A percentile compares a stretch with the other conserved stretches of the same genome.
Conservation (phyloP, 2,329 filamentous ascomycete genomes). For the Scedosporium apiospermum region DNA sequence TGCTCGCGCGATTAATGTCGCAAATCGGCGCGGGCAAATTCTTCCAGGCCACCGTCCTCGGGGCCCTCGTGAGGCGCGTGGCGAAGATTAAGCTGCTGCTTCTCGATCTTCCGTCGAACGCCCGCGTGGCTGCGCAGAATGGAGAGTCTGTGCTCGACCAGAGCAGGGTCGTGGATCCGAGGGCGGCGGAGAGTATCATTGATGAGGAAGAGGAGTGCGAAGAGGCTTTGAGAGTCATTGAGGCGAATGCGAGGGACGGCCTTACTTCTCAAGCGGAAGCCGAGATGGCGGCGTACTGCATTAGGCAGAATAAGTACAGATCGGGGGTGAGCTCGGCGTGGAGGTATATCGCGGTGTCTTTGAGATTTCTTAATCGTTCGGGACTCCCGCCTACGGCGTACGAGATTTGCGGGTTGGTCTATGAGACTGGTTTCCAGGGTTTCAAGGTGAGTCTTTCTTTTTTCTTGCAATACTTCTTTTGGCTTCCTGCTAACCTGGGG, state of each 20-base stretch:
- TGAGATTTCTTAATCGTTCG: background rate
- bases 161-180: background rate
- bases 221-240: constrained; percentile 3
- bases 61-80: constrained; percentile 5
- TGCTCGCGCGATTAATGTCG: constrained; percentile 8
- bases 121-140: background rate
- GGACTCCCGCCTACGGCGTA: constrained; percentile 1
- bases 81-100: constrained; percentile 10
- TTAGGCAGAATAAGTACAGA: constrained; percentile 9
- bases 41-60: constrained; percentile 8
- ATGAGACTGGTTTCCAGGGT: constrained; percentile 11
- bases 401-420: constrained; percentile 11
- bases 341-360: constrained; percentile 3
- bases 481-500: background rate
- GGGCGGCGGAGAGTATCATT: background rate
- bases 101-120: background rate
- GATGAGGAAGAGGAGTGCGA: constrained; percentile 7
- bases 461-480: background rate
- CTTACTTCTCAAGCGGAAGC: background rate
- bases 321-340: constrained; percentile 4
- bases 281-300: constrained; percentile 5
- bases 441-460: constrained; percentile 9
- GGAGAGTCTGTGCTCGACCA: background rate
- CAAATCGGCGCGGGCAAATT: constrained; percentile 6
- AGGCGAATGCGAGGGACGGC: constrained; percentile 1